These are phyloP conservation scores for Zoysia japonica DNA, from an alignment of 176 grass and related monocot genomes.

Conservation along the genomic window DNA sequence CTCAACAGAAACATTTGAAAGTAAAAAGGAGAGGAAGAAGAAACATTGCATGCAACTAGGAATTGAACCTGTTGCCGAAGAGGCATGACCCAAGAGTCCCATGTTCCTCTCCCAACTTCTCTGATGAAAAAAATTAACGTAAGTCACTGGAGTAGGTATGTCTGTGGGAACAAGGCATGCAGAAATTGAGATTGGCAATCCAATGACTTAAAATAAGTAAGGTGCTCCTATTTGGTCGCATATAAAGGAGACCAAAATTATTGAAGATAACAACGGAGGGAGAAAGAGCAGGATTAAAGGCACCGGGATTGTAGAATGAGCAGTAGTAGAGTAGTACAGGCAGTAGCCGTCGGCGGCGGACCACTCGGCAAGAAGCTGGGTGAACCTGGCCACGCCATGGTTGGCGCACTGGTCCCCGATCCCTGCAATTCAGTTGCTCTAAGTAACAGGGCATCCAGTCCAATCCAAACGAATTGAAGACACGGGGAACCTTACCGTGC, in stretches of 20 bases:
- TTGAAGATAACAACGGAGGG: neutral
- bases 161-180: neutral
- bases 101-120: slow-evolving; percentile 72
- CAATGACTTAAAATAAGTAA: neutral
- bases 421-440: slow-evolving; percentile 41
- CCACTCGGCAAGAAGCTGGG: slow-evolving; percentile 60
- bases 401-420: slow-evolving; percentile 77
- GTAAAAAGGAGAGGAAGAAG: neutral
- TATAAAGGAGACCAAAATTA: neutral
- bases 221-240: neutral
- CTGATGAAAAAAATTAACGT: slow-evolving; percentile 36
- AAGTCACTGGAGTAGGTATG: neutral
- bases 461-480: neutral
- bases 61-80: slow-evolving; percentile 67
- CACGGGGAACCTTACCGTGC: slow-evolving; percentile 42
- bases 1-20: slow-evolving; percentile 8
- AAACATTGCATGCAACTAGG: neutral
- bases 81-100: slow-evolving; percentile 88
- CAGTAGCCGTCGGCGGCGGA: slow-evolving; percentile 81
- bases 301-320: neutral
- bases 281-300: neutral
- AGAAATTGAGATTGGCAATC: neutral
- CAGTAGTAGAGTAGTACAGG: slow-evolving; percentile 43
- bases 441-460: neutral
- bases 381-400: slow-evolving; percentile 59